phyloP scores from a whole-genome alignment of 345 rosid genomes.

The Acer campestre region DNA sequence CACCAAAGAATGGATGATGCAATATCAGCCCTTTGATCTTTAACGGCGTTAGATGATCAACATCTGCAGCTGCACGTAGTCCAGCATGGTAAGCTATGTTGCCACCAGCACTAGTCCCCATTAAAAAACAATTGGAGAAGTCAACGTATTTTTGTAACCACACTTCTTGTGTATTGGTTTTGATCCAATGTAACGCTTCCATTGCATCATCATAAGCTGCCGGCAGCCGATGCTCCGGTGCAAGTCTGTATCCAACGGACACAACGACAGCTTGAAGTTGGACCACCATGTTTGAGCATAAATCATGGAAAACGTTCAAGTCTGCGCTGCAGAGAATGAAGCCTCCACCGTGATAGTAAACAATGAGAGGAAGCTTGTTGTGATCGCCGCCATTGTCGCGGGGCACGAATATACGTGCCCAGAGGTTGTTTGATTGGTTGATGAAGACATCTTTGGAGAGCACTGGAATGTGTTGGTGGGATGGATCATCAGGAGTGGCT shows the following conservation, averaged over 20 bases:
- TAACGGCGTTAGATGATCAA: slow-evolving; percentile 36
- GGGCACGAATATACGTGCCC: slow-evolving; percentile 42
- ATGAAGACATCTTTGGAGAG: slow-evolving; percentile 41
- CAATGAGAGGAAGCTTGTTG: slow-evolving; percentile 54
- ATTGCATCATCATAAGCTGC: slow-evolving; percentile 63
- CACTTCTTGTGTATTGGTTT: slow-evolving; percentile 21
- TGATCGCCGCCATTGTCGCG: neutral
- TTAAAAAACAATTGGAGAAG: slow-evolving; percentile 37
- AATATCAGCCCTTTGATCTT: slow-evolving; percentile 63
- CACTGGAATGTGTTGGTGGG: neutral
- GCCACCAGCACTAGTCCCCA: slow-evolving; percentile 68
- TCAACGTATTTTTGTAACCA: slow-evolving; percentile 47
- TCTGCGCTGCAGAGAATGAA: slow-evolving; percentile 48
- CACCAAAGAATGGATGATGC: slow-evolving; percentile 68
- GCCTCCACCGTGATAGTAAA: slow-evolving; percentile 69
- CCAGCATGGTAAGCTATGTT: slow-evolving; percentile 58
- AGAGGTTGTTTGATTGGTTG: slow-evolving; percentile 31
- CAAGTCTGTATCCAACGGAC: slow-evolving; percentile 53
- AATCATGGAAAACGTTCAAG: slow-evolving; percentile 13
- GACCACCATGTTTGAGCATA: slow-evolving; percentile 38
- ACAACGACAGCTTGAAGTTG: slow-evolving; percentile 42
- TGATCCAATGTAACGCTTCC: slow-evolving; percentile 49
- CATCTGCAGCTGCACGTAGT: slow-evolving; percentile 26
- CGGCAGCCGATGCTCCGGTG: slow-evolving; percentile 76
- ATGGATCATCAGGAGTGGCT: slow-evolving; percentile 31